Percentiles rank a stretch among this genome's conserved stretches.
phyloP scores from a whole-genome alignment of 805 yeast genomes.

The Blastobotrys chiropterorum region DNA sequence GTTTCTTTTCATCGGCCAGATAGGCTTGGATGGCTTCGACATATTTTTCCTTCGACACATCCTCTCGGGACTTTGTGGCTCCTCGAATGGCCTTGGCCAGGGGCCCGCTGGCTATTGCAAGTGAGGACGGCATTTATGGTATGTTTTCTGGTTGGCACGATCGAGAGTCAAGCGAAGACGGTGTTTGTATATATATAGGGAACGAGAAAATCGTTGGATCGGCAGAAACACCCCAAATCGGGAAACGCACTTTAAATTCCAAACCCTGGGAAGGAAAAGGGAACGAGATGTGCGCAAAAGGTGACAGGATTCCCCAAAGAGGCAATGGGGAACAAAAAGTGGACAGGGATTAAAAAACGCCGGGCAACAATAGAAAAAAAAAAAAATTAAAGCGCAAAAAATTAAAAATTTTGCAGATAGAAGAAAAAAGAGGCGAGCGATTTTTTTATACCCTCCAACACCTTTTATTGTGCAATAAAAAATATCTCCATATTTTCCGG shows the following conservation, averaged over 20 bases:
- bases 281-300: background rate
- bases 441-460: no score
- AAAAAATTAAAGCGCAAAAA: no score
- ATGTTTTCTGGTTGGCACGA: background rate
- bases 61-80: constrained; percentile 12
- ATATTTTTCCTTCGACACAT: constrained; percentile 10
- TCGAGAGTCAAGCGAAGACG: background rate
- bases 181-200: background rate
- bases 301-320: background rate
- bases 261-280: background rate
- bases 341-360: background rate
- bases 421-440: no score
- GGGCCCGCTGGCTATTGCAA: background rate
- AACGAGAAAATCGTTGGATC: background rate
- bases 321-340: background rate
- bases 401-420: background rate
- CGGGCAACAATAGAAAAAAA: background rate
- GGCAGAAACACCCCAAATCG: background rate
- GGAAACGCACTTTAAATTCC: background rate
- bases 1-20: constrained; percentile 7
- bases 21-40: constrained; percentile 8
- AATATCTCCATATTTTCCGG: background rate
- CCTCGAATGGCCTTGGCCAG: background rate
- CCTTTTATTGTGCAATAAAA: background rate
- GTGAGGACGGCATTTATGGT: background rate